Base-by-base conservation (phyloP, 2,329 filamentous ascomycete species). In the Monosporascus sp. region DNA sequence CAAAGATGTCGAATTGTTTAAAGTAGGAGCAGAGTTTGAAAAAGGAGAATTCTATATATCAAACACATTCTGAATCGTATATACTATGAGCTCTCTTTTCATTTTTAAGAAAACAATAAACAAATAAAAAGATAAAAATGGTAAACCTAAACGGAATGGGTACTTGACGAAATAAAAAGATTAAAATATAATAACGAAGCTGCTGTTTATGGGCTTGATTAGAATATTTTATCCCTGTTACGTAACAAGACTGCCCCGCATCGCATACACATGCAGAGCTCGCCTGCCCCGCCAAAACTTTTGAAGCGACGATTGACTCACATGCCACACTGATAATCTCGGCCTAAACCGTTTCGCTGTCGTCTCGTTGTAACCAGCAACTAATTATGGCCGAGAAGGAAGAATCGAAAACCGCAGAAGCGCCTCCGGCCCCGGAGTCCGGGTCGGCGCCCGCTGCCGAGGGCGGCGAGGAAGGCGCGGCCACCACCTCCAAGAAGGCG, bases 401-500 rank as follows among this genome's bases (percentile, higher is more conserved):
- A 28, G 11, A 20, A 26, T 11, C 43, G 7, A 15, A 46, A 2
- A 24, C 43, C 22, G 11, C 43, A 28, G 22, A 11, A 15, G 43
- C n/a, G 22, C 22, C 43, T n/a, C 11, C 43, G 24, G 28, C 28
- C 4, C 28, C 28, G 9, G 28, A 31, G 28, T 31, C 28, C 28
- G 28, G 28, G 28, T 31, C n/a, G 22, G n/a, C 43, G 11, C 11
- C 43, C 43, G 43, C 43, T 24, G 43, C 43, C 7, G 22, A n/a
- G 11, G 43, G 43, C 17, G 43, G n/a, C 20, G 41, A 22, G 43
- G 43, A 46, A 14, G 43, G 20, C 43, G 43, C 20, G 20, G 43
- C 43, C n/a, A 18, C 43, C 4, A 26, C 43, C 20, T 90, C 87
- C 56, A 92, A 95, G 76, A 92, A 86, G 72, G 90, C 85, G 17